These are phyloP conservation scores for Suillus weaverae DNA, from an alignment of 768 basidiomycete species.

Conservation along the genomic window DNA sequence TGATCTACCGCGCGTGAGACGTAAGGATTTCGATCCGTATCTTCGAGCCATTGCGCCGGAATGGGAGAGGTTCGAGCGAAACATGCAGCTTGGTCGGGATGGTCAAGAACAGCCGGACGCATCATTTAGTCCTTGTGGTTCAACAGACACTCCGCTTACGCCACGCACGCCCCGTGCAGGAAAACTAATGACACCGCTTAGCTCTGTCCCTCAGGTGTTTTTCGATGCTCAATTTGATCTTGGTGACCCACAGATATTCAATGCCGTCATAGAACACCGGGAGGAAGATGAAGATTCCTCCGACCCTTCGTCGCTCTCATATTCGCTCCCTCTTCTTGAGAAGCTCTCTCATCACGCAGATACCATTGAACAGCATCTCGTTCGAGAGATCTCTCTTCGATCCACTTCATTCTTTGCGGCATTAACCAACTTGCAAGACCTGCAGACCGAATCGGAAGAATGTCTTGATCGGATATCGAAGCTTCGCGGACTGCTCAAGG, in stretches of 20 bases:
- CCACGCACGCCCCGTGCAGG: conserved; percentile 36
- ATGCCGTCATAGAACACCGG: conserved; percentile 68
- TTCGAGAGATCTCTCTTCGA: conserved; percentile 87
- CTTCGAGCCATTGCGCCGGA: conserved; percentile 68
- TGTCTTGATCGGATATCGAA: conserved; percentile 76
- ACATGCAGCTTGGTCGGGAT: conserved; percentile 31
- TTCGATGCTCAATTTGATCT: conserved; percentile 80
- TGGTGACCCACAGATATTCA: conserved; percentile 74
- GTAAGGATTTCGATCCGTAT: conserved; percentile 86
- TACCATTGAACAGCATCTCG: conserved; percentile 91
- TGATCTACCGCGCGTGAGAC: conserved; percentile 75
- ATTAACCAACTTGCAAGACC: conserved; percentile 87
- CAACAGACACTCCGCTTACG: conserved; percentile 13
- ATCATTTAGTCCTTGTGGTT: conserved; percentile 8
- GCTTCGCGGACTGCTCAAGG: conserved; percentile 67
- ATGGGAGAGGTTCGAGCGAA: conserved; percentile 72
- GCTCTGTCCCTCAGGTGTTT: conserved; percentile 78
- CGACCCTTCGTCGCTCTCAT: conserved; percentile 63
- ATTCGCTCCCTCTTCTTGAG: conserved; percentile 78
- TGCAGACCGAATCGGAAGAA: conserved; percentile 84
- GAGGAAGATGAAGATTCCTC: conserved; percentile 36
- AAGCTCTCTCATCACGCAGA: conserved; percentile 91
- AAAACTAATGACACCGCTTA: conserved; percentile 64
- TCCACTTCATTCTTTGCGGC: conserved; percentile 96
- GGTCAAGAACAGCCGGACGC: conserved; percentile 32